Evolutionary conservation across 768 basidiomycete species (phyloP).

Genomic region (Suillus luteus): DNA sequence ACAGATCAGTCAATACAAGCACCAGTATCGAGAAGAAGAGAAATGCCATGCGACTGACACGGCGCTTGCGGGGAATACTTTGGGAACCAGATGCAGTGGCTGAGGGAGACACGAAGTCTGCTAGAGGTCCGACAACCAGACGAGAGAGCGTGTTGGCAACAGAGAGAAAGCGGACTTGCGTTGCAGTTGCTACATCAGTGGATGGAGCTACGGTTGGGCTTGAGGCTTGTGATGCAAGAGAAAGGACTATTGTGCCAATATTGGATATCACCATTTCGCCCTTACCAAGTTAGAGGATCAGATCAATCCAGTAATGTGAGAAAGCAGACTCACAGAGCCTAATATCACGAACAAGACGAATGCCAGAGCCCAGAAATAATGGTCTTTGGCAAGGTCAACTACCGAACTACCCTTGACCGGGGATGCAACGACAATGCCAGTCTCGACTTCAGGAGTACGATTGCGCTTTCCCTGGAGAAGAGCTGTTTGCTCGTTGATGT

Average conservation of each 20-base stretch:
- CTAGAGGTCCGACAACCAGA: slow-evolving; percentile 65
- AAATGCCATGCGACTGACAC: slow-evolving; percentile 64
- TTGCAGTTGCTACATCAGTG: slow-evolving; percentile 45
- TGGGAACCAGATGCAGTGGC: slow-evolving; percentile 42
- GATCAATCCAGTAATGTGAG: background rate
- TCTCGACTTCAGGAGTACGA: slow-evolving; percentile 17
- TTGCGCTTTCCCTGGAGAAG: slow-evolving; percentile 28
- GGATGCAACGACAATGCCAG: slow-evolving; percentile 28
- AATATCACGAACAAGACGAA: slow-evolving; percentile 53
- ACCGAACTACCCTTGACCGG: slow-evolving; percentile 26
- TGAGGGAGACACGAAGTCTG: slow-evolving; percentile 71
- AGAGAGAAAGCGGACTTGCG: slow-evolving; percentile 72
- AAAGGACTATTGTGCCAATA: slow-evolving; percentile 73
- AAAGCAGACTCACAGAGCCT: slow-evolving; percentile 59
- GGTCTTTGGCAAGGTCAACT: slow-evolving; percentile 52
- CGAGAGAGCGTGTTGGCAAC: slow-evolving; percentile 72
- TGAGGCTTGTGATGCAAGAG: slow-evolving; percentile 46
- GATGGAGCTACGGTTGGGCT: slow-evolving; percentile 20
- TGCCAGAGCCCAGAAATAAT: slow-evolving; percentile 65
- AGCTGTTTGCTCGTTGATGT: slow-evolving; percentile 30
- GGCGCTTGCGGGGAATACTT: slow-evolving; percentile 47
- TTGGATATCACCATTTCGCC: slow-evolving; percentile 85
- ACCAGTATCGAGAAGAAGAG: slow-evolving; percentile 49
- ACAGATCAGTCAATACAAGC: slow-evolving; percentile 53
- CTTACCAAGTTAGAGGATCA: slow-evolving; percentile 34